Conservation (phyloP, 2,329 filamentous ascomycete genomes). For the Alternaria atra region DNA sequence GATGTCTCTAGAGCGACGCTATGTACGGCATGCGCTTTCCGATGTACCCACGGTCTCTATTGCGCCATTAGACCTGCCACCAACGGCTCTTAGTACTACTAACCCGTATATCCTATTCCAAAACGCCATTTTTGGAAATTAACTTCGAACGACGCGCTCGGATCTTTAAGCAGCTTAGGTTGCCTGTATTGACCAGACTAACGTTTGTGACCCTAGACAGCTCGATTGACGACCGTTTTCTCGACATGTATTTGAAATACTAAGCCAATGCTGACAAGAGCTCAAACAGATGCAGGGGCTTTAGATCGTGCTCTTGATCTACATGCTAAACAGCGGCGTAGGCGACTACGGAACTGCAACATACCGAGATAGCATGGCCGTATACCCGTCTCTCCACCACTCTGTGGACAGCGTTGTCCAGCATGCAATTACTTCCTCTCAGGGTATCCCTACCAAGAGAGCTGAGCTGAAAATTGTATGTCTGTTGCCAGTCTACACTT, state of each 20-base stretch:
- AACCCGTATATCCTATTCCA: conserved; percentile 23
- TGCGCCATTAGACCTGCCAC: conserved; percentile 15
- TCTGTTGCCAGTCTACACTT: not conserved
- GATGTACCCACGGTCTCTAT: conserved; percentile 9
- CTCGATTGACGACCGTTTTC: conserved; percentile 6
- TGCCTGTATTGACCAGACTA: conserved; percentile 10
- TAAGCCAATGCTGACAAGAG: not conserved
- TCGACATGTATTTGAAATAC: conserved; percentile 2
- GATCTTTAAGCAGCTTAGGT: conserved; percentile 4
- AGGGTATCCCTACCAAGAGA: conserved; percentile 1
- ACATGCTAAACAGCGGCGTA: conserved; percentile 2
- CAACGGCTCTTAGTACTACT: conserved; percentile 34
- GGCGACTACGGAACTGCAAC: conserved; percentile 8
- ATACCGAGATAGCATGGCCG: conserved; percentile 8
- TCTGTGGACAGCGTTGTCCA: not conserved
- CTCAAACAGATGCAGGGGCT: conserved; percentile 6
- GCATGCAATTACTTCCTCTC: not conserved
- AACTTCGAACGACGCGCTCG: conserved; percentile 6
- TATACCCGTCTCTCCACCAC: not conserved
- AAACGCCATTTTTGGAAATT: conserved; percentile 23
- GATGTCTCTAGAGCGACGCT: conserved; percentile 18
- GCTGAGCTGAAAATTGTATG: not conserved
- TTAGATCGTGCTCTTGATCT: conserved; percentile 9
- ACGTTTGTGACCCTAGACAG: not conserved
- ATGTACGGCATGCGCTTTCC: conserved; percentile 6